Evolutionary conservation across 805 yeast species (phyloP).

Genomic region (Saitoella complicata): DNA sequence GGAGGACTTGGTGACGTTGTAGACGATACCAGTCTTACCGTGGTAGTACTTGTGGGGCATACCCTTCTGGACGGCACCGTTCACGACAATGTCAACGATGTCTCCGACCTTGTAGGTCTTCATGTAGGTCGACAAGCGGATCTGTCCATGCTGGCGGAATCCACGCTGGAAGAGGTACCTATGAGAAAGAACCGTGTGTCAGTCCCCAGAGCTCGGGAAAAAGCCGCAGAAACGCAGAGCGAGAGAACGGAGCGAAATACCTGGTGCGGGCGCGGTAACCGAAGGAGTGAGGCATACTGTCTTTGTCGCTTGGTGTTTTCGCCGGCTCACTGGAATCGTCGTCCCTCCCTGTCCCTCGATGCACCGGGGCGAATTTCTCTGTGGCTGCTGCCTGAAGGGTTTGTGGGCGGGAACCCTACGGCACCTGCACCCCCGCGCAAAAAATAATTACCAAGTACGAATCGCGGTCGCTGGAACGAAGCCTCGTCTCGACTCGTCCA

Average conservation of each 20-base stretch:
- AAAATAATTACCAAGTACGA: too few species aligned
- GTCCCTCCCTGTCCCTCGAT: neutral
- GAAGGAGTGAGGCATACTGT: conserved; percentile 13
- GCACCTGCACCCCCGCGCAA: too few species aligned
- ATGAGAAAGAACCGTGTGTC: too few species aligned
- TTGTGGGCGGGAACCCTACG: too few species aligned
- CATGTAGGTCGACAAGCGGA: conserved; percentile 87
- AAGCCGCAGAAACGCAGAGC: too few species aligned
- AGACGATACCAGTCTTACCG: conserved; percentile 98
- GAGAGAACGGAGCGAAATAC: too few species aligned
- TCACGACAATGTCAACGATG: conserved; percentile 98
- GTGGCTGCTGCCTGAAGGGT: too few species aligned
- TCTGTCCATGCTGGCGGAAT: conserved; percentile 33
- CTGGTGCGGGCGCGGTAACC: conserved; percentile 93
- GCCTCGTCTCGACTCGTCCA: too few species aligned
- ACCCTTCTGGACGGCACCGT: conserved; percentile 99
- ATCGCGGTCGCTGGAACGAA: too few species aligned
- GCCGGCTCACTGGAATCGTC: neutral
- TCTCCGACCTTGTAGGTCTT: conserved; percentile 98
- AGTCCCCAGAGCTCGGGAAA: too few species aligned
- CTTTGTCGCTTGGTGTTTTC: too few species aligned
- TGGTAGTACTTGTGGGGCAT: conserved; percentile 99
- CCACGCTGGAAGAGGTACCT: conserved; percentile 92
- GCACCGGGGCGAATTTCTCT: too few species aligned
- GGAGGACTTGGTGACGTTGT: conserved; percentile 96